Base-by-base conservation (phyloP, 1,284 basidiomycete species). In the Boletellus dicymbophilus region DNA sequence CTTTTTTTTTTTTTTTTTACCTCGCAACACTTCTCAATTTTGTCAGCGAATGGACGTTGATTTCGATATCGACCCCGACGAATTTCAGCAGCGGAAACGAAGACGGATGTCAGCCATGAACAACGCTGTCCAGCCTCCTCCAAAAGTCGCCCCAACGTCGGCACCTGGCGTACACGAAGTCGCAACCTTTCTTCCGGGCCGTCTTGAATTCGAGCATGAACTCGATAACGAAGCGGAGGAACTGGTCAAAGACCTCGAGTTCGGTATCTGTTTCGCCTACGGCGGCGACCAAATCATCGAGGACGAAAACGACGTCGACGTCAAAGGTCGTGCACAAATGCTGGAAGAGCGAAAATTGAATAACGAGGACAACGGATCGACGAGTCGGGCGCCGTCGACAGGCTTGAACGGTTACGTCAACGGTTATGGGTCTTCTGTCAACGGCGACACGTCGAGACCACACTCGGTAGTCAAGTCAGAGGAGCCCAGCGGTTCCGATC, bases 121-220 rank as follows among this genome's bases (percentile, higher is more conserved):
- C 21, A 76, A 77, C 31, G 72, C 76, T 33, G 71, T 71, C 12
- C 75, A 77, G 11, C 73, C 80, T 25, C 72, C 79, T 37, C 78
- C 81, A 27, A 90, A 94, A 62, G 80, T 87, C 6, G 78, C 85
- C 1, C 88, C 96, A 8, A 93, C 91, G n/a, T 98, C 95, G 10
- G 87, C 89, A 1, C 96, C 96, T 4, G 94, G 90, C 2, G 88
- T 95, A 26, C 97, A 98, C 70, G 97, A 99, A 73, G 81, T 99
- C 37, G 86, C 86, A 12, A 92, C 90, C 0, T 98, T 90, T 73
- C 90, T 99, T 71, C 96, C 96, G 8, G 96, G 96, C 18, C 88
- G 97, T 38, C 80, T 99, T 43, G 96, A 99, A 69, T 99, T 99
- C 67, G 97, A 99, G 67, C 91, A 94, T 59, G 97, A 99, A 71